Evolutionary conservation across 306 rosid genomes (phyloP).

Genomic region (Lagenaria siceraria): DNA sequence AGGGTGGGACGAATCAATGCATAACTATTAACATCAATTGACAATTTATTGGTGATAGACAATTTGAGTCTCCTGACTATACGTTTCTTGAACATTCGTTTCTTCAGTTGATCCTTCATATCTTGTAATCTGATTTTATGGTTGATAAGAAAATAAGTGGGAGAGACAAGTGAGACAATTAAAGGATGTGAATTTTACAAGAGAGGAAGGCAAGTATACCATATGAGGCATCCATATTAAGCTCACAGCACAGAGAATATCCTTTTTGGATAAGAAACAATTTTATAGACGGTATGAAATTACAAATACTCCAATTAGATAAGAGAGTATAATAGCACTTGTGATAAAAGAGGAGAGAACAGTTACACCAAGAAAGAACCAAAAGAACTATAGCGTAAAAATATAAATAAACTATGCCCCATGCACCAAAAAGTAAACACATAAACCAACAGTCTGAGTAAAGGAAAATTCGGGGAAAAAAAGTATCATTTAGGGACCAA

Average conservation of each 20-base stretch:
- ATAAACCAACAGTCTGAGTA: background rate
- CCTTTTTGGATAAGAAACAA: too few species aligned
- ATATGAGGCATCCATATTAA: background rate
- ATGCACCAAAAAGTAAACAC: background rate
- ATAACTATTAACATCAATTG: constrained; percentile 62
- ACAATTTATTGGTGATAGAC: constrained; percentile 46
- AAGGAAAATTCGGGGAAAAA: background rate
- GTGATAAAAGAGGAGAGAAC: too few species aligned
- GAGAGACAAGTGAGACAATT: background rate
- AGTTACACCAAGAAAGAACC: too few species aligned
- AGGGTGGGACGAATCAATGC: constrained; percentile 78
- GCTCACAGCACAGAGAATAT: background rate
- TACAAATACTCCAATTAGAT: too few species aligned
- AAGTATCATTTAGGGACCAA: background rate
- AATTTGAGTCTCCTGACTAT: constrained; percentile 50
- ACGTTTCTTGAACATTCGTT: constrained; percentile 86
- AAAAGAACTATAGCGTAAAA: too few species aligned
- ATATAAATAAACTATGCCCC: background rate
- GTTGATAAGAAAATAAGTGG: background rate
- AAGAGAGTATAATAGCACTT: too few species aligned
- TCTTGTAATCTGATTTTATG: constrained; percentile 53
- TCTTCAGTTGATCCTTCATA: constrained; percentile 84
- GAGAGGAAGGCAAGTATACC: background rate
- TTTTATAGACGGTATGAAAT: too few species aligned
- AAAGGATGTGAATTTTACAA: background rate